Percentiles rank a stretch among this genome's conserved stretches.
Conservation (phyloP, 441 rosid species). For the Eruca vesicaria region DNA sequence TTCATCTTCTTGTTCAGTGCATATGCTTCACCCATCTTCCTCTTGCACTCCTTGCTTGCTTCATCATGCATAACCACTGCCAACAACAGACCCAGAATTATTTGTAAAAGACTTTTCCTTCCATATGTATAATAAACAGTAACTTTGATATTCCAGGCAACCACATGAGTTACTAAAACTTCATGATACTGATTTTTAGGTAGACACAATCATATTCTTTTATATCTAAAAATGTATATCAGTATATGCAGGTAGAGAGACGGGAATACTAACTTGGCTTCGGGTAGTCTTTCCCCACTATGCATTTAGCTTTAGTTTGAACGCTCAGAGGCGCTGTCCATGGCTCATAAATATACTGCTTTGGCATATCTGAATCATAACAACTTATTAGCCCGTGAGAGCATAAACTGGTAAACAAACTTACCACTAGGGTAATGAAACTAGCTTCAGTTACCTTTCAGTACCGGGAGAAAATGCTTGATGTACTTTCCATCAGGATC, state of each 20-base stretch:
- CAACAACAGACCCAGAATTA: not conserved
- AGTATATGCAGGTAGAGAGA: not conserved
- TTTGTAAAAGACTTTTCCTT: not conserved
- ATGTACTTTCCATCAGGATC: slow-evolving; percentile 84
- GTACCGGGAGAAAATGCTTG: slow-evolving; percentile 82
- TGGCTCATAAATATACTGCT: slow-evolving; percentile 92
- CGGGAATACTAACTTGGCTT: slow-evolving; percentile 59
- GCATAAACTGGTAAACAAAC: not conserved
- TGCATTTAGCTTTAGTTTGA: slow-evolving; percentile 84
- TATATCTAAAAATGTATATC: no score
- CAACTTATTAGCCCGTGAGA: not conserved
- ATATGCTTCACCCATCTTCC: slow-evolving; percentile 79
- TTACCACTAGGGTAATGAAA: not conserved
- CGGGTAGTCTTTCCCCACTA: slow-evolving; percentile 81
- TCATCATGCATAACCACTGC: slow-evolving; percentile 82
- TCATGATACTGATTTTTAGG: not conserved
- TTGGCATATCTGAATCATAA: slow-evolving; percentile 77
- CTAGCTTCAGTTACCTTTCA: slow-evolving; percentile 63
- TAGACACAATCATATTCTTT: no score
- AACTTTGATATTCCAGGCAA: not conserved
- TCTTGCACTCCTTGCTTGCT: slow-evolving; percentile 87
- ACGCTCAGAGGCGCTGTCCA: slow-evolving; percentile 89
- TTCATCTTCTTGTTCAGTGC: slow-evolving; percentile 57
- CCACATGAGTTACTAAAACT: not conserved
- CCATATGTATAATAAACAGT: not conserved